Conservation (phyloP, 2,329 filamentous ascomycete genomes). For the Didymella arachidicola region DNA sequence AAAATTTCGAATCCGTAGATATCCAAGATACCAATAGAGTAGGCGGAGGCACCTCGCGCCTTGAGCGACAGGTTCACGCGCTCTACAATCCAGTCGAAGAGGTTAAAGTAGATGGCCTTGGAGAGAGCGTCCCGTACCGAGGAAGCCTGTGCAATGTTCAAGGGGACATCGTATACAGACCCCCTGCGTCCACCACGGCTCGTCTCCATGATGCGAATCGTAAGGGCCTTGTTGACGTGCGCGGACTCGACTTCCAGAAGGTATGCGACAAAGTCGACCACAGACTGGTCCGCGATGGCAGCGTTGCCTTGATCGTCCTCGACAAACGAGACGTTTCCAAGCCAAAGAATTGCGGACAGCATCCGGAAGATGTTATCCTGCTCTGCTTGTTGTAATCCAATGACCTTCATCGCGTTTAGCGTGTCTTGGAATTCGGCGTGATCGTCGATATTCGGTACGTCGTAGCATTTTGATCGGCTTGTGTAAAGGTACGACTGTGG, state of each 20-base stretch:
- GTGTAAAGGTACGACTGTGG: constrained; percentile 95
- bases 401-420: constrained; percentile 91
- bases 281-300: constrained; percentile 83
- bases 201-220: constrained; percentile 82
- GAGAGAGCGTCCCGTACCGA: constrained; percentile 90
- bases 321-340: constrained; percentile 89
- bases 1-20: constrained; percentile 99
- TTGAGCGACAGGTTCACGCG: constrained; percentile 89
- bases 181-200: constrained; percentile 70
- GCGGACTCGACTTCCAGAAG: constrained; percentile 85
- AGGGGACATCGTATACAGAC: constrained; percentile 75
- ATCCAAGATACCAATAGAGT: constrained; percentile 95
- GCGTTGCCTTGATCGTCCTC: constrained; percentile 93
- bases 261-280: constrained; percentile 94
- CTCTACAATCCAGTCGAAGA: constrained; percentile 98
- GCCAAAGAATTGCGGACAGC: constrained; percentile 89
- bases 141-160: constrained; percentile 85
- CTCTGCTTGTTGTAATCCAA: constrained; percentile 85
- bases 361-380: constrained; percentile 98
- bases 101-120: constrained; percentile 95
- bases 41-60: constrained; percentile 75
- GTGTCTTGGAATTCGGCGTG: constrained; percentile 88
- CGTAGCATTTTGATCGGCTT: constrained; percentile 90
- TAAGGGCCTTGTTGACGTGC: constrained; percentile 85
- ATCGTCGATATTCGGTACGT: constrained; percentile 95